phyloP scores from a whole-genome alignment of 306 rosid species.

The Lotus japonicus region DNA sequence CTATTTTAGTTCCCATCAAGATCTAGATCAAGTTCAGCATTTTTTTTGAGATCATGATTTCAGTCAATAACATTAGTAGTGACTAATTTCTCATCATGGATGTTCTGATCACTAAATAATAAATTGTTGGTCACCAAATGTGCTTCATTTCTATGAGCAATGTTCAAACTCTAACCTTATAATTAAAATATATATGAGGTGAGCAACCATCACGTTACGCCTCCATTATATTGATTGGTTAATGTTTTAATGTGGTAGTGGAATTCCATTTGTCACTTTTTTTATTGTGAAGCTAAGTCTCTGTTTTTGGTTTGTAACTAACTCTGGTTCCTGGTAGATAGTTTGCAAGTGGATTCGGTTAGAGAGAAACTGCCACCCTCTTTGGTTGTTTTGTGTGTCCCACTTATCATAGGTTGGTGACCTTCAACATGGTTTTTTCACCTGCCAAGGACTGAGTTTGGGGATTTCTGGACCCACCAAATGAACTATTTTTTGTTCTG shows the following conservation, averaged over 20 bases:
- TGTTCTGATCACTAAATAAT: no score
- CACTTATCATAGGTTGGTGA: slow-evolving; percentile 11
- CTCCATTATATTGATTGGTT: neutral
- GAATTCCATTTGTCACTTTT: neutral
- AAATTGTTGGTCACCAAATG: no score
- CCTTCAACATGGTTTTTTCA: neutral
- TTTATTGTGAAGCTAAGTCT: neutral
- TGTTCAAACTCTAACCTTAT: no score
- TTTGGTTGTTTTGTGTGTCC: slow-evolving; percentile 3
- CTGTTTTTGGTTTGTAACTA: neutral
- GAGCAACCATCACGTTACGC: no score
- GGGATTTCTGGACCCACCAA: neutral
- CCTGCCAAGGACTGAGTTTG: neutral
- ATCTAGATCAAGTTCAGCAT: slow-evolving; percentile 12
- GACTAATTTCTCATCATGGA: no score
- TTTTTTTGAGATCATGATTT: no score
- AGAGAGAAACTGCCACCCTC: neutral
- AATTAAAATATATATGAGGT: no score
- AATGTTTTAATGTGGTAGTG: neutral
- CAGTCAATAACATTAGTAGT: no score
- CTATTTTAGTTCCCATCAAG: neutral
- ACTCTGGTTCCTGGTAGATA: neutral
- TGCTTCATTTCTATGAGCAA: no score
- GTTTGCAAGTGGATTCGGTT: slow-evolving; percentile 6
- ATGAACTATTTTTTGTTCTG: neutral